These are phyloP conservation scores for Zymoseptoria tritici DNA, from an alignment of 2,329 filamentous ascomycete species.

Conservation along the genomic window DNA sequence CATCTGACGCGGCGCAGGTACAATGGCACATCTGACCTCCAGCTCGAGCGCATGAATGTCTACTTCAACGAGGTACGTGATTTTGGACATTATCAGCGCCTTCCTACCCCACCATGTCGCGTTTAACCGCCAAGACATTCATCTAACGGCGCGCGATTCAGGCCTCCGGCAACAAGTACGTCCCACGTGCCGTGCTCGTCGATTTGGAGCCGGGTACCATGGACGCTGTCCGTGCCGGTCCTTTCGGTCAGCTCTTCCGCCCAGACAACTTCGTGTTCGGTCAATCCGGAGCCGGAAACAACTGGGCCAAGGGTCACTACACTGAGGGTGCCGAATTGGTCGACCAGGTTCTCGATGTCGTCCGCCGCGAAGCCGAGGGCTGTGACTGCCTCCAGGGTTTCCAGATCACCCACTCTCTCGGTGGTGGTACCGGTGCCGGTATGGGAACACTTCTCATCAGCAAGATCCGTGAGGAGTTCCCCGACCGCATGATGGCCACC, in stretches of 20 bases:
- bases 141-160: constrained; percentile 37
- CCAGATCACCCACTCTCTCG: constrained; percentile 99
- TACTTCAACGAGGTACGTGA: constrained; percentile 85
- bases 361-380: constrained; percentile 96
- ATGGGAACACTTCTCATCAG: constrained; percentile 99
- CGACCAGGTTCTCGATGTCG: constrained; percentile 95
- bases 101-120: neutral
- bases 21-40: constrained; percentile 96
- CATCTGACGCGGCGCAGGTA: constrained; percentile 53
- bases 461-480: constrained; percentile 99
- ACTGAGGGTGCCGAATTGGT: constrained; percentile 99
- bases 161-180: constrained; percentile 98
- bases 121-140: constrained; percentile 7
- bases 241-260: constrained; percentile 98
- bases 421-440: constrained; percentile 99
- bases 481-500: constrained; percentile 99
- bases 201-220: constrained; percentile 99
- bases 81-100: neutral
- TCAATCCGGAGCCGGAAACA: constrained; percentile 99
- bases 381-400: constrained; percentile 99
- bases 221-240: constrained; percentile 96
- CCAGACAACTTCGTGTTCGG: constrained; percentile 99
- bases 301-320: constrained; percentile 99
- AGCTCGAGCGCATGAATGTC: constrained; percentile 99
- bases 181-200: constrained; percentile 97